phyloP scores from a whole-genome alignment of 768 basidiomycete genomes.

The Heimioporus sp. region DNA sequence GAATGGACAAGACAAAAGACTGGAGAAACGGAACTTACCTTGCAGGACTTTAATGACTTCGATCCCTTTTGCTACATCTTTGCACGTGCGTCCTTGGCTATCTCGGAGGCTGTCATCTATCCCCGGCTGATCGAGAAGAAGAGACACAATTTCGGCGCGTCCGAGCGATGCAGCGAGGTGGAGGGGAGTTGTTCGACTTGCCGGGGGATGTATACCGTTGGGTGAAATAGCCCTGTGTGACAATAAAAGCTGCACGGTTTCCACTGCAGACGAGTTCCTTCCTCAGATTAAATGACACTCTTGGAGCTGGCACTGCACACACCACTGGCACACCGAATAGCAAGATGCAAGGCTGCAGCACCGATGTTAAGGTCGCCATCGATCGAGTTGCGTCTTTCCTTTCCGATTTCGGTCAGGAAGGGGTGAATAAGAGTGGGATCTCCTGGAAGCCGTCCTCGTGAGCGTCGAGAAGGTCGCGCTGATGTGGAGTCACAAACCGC shows the following conservation, averaged over 20 bases:
- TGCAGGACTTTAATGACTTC: conserved; percentile 68
- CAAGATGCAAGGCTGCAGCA: conserved; percentile 76
- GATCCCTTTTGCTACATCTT: conserved; percentile 69
- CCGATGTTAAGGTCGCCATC: conserved; percentile 59
- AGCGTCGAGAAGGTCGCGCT: not conserved
- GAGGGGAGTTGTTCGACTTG: conserved; percentile 69
- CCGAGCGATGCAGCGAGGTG: conserved; percentile 73
- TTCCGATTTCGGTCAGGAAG: conserved; percentile 72
- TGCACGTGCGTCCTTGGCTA: conserved; percentile 58
- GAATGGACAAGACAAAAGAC: not conserved
- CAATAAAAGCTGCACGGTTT: conserved; percentile 67
- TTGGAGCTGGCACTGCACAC: conserved; percentile 22
- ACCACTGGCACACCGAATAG: conserved; percentile 80
- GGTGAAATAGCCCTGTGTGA: conserved; percentile 76
- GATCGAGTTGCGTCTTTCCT: conserved; percentile 52
- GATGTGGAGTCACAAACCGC: conserved; percentile 39
- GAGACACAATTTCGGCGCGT: conserved; percentile 64
- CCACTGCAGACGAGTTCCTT: conserved; percentile 37
- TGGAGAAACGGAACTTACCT: conserved; percentile 40
- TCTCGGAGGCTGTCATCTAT: conserved; percentile 81
- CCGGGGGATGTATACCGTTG: conserved; percentile 71
- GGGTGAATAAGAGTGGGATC: conserved; percentile 80
- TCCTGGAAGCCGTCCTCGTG: conserved; percentile 38
- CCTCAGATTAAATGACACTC: not conserved
- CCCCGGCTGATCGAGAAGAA: conserved; percentile 75